Evolutionary conservation across 2,329 filamentous ascomycete species (phyloP), one percentile per base, ranked within the genome.

Genomic region (Teratosphaeria destructans): DNA sequence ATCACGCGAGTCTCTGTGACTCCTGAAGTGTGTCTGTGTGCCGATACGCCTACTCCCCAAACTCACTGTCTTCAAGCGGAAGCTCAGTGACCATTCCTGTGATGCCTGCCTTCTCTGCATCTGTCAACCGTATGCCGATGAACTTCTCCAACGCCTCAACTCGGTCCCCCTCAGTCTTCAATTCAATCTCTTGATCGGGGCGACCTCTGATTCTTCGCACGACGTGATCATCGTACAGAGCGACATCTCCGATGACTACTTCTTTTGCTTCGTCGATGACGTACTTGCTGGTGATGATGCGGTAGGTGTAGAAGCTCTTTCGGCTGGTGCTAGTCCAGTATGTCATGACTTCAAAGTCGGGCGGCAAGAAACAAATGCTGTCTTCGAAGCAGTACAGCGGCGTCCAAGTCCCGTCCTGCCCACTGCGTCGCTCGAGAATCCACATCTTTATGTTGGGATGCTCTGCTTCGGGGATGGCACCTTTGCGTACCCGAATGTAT

Each of bases 341-440:
- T 71, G 83, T 88, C 75, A 86, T 76, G 1, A 85, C 73, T 32
- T 76, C 77, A 65, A 84, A 88, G 71, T 89, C 86, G 43, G 73
- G 70, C 7, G 78, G 78, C 34, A 82, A 68, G 70, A 86, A 88
- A 70, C 88, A 85, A 27, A 80, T 49, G 43, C 43, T 53, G 47
- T 87, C 83, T 2, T 80, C 78, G 69, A 90, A 90, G 61, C 79
- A 82, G 70, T 89, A 89, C 59, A 78, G 80, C 2, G 81, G 74
- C 32, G 78, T 75, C 82, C 86, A 91, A 1, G 76, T 74, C 52
- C 72, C 74, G 1, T 78, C 73, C 0, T 71, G 43, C 43, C 60
- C 52, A 19, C 53, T 61, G 62, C 57, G 69, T 59, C 71, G 66
- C 56, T 78, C 72, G 52, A 75, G 75, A 0, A 77, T 71, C 76